A percentile compares a stretch with the other conserved stretches of the same genome.
Evolutionary conservation across 345 rosid species (phyloP).

Genomic region (Salix brachista): DNA sequence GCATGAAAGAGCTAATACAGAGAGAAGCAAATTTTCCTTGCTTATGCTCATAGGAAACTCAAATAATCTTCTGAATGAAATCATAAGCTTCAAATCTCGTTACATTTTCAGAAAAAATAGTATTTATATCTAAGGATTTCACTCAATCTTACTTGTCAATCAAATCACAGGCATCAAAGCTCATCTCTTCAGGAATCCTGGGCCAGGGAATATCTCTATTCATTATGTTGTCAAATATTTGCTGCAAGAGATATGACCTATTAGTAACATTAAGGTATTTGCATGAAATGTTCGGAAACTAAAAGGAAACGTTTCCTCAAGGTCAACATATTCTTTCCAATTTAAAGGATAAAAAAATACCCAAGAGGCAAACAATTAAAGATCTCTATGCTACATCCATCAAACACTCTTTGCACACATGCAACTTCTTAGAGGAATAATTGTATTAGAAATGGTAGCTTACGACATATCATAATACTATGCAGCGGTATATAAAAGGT

Average conservation of each 20-base stretch:
- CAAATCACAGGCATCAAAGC: constrained; percentile 69
- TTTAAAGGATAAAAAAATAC: not conserved
- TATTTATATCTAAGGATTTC: not conserved
- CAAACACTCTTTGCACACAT: not conserved
- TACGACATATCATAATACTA: not conserved
- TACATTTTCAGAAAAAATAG: not conserved
- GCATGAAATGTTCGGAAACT: not conserved
- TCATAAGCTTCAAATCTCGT: not conserved
- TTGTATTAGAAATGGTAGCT: not conserved
- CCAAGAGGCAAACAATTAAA: not conserved
- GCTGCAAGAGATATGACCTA: constrained; percentile 43
- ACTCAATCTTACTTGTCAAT: constrained; percentile 70
- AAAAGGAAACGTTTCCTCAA: not conserved
- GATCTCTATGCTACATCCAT: not conserved
- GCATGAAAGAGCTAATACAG: too few species aligned
- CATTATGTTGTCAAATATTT: constrained; percentile 86
- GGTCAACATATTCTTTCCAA: not conserved
- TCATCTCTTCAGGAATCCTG: constrained; percentile 72
- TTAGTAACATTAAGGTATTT: constrained; percentile 6
- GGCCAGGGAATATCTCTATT: constrained; percentile 94
- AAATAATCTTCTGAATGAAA: not conserved
- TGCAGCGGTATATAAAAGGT: not conserved
- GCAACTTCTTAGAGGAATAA: not conserved
- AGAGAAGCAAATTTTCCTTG: not conserved
- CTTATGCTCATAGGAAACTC: not conserved